Base-by-base conservation (phyloP, 1,139 yeast species). In the Zhuliangozyma blackwelliae region DNA sequence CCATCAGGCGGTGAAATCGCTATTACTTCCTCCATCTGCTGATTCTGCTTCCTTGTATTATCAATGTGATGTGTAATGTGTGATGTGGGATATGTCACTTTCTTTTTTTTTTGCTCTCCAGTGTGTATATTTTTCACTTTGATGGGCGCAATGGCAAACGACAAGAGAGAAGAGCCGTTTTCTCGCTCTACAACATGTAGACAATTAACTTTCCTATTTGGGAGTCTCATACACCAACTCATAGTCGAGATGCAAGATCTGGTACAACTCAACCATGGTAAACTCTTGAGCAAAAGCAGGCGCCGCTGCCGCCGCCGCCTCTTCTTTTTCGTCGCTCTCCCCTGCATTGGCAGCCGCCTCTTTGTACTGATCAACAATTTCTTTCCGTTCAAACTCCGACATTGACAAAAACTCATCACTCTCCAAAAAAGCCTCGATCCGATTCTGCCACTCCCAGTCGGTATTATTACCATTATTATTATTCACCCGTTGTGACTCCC, bases 251-350 rank as follows among this genome's bases (percentile, higher is more conserved):
- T 42, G 40, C 23, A 51, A 40, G 20, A 41, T 40, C 16, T 31
- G 29, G 37, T 48, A 51, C 29, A 51, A 29, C 27, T 48, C 50
- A 25, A 34, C 32, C 50, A 51, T 49, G 4, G 46, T 43, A 16
- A 49, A 38, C 21, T 47, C 48, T 23, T 34, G 39, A 10, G 26
- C 35, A 10, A 41, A 44, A 1, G 31, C 34, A 2, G 45, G 45
- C 3, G 25, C 12, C 5, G 27, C 19, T 23, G 32, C 32, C 4
- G 25, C 33, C 16, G 32, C 20, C 10, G 25, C 23, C n/a, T 39
- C 35, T 0, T 19, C 27, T 10, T 11, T 10, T 19, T 22, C 32
- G 12, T 35, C 28, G n/a, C n/a, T n/a, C n/a, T n/a, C n/a, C n/a
- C n/a, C n/a, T n/a, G n/a, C n/a, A n/a, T n/a, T n/a, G n/a, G n/a